These are phyloP conservation scores for Botrytis porri DNA, from an alignment of 2,329 filamentous ascomycete species.

Conservation along the genomic window DNA sequence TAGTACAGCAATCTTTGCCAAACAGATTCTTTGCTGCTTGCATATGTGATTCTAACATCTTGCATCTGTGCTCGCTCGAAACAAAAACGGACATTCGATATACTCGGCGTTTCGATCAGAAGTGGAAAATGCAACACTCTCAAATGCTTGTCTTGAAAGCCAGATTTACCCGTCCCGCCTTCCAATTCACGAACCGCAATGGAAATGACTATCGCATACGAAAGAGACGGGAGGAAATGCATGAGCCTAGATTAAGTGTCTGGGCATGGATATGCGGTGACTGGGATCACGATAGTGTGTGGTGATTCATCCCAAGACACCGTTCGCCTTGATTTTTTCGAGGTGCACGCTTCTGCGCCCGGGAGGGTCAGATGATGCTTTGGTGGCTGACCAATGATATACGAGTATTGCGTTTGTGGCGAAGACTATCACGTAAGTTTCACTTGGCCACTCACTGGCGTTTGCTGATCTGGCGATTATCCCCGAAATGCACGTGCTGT, in stretches of 20 bases:
- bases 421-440: not conserved
- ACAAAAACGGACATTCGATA: not conserved
- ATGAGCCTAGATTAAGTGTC: constrained; percentile 1
- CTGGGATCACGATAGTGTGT: not conserved
- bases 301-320: constrained; percentile 6
- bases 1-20: not conserved
- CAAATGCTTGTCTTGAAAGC: not conserved
- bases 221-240: constrained; percentile 10
- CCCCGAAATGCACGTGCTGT: not conserved
- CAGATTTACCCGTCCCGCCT: not conserved
- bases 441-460: not conserved
- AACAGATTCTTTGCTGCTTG: not conserved
- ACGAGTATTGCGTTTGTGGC: not conserved
- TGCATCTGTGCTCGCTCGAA: not conserved
- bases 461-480: not conserved
- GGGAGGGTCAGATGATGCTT: constrained; percentile 8
- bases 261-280: constrained; percentile 10
- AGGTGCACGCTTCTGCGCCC: not conserved
- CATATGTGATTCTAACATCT: not conserved
- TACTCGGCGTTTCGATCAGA: not conserved
- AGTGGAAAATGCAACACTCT: not conserved
- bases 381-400: not conserved
- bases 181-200: not conserved
- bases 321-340: constrained; percentile 12
- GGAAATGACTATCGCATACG: not conserved